These are phyloP conservation scores for Dothistroma pini DNA, from an alignment of 2,329 filamentous ascomycete genomes.

Conservation along the genomic window DNA sequence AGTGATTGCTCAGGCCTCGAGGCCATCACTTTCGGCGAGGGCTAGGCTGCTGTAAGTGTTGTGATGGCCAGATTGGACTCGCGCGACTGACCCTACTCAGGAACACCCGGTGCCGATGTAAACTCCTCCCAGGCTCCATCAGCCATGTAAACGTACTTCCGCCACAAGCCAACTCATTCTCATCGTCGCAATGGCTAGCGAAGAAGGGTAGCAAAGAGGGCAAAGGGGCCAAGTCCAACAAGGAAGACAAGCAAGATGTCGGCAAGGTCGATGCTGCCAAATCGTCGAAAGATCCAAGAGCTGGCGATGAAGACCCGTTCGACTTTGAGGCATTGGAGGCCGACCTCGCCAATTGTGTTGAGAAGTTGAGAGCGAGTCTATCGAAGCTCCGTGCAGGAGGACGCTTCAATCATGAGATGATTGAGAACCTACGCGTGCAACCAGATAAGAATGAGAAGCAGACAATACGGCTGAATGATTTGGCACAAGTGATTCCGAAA, in stretches of 20 bases:
- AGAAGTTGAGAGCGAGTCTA: conserved; percentile 58
- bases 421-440: conserved; percentile 60
- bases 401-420: conserved; percentile 57
- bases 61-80: neutral
- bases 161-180: conserved; percentile 35
- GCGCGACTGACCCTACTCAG: neutral
- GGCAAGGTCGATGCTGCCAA: conserved; percentile 20
- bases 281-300: conserved; percentile 30
- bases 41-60: neutral
- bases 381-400: conserved; percentile 61
- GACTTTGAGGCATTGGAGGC: conserved; percentile 58
- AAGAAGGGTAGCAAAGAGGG: conserved; percentile 54
- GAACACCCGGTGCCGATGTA: neutral
- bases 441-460: conserved; percentile 51
- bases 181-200: conserved; percentile 38
- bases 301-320: conserved; percentile 51
- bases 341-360: conserved; percentile 53
- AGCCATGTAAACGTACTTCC: neutral
- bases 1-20: neutral
- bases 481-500: conserved; percentile 65
- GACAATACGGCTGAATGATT: conserved; percentile 54
- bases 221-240: conserved; percentile 2
- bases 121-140: neutral
- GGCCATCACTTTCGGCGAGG: neutral
- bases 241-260: conserved; percentile 32